A percentile compares a stretch with the other conserved stretches of the same genome.
phyloP scores from a whole-genome alignment of 495 filamentous ascomycete species.

The Delitschia confertaspora region DNA sequence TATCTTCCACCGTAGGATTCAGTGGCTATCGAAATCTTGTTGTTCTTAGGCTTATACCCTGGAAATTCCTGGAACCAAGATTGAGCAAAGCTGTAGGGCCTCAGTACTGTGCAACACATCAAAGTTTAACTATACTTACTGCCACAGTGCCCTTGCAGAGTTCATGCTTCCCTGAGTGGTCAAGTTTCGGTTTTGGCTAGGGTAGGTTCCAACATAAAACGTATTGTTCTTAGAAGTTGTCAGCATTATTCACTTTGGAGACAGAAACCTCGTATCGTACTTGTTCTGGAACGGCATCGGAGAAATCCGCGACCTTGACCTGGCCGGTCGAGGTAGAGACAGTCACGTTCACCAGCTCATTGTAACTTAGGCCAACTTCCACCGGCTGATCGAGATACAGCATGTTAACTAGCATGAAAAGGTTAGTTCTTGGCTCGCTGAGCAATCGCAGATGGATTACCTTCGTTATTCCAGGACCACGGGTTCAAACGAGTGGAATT shows the following conservation, averaged over 20 bases:
- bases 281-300: constrained; percentile 41
- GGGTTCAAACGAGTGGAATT: constrained; percentile 30
- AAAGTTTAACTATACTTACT: not conserved
- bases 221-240: constrained; percentile 43
- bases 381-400: constrained; percentile 42
- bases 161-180: constrained; percentile 48
- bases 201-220: constrained; percentile 52
- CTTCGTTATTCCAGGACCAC: constrained; percentile 31
- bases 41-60: constrained; percentile 46
- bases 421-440: not conserved
- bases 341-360: constrained; percentile 45
- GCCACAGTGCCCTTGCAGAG: constrained; percentile 47
- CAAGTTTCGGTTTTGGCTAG: constrained; percentile 38
- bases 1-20: constrained; percentile 58
- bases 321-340: constrained; percentile 1
- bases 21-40: constrained; percentile 43
- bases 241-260: not conserved
- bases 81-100: constrained; percentile 41
- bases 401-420: constrained; percentile 22
- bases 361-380: constrained; percentile 51
- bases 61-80: constrained; percentile 50
- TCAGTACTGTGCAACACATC: not conserved
- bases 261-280: too few relatives aligned
- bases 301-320: constrained; percentile 31
- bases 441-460: not conserved